Evolutionary conservation across 306 rosid genomes (phyloP), one percentile per base, ranked within the genome.

Genomic region (Cicer yamashitae): DNA sequence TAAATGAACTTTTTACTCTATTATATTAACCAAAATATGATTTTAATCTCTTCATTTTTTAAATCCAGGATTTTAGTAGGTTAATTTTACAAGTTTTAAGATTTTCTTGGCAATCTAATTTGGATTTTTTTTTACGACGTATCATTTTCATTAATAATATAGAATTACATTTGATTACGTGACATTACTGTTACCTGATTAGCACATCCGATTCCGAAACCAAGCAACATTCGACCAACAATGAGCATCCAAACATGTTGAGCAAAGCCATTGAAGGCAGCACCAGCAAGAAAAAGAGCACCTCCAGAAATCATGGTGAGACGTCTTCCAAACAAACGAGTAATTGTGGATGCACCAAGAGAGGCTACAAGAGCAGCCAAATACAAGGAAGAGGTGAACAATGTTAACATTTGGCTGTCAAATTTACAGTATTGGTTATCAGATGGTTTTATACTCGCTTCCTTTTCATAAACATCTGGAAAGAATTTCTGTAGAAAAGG

Each of bases 241-340:
- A 57, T 57, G 13, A 57, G 63, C 63, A 57, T 57, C 63, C 63
- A 57, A 57, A 57, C 63, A 6, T 5, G n/a, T 57, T 57, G 63
- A 10, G 63, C 63, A 57, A 57, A 20, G 39, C 39, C 63, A 20
- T 57, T 57, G n/a, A 57, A 3, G 38, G 38, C 63, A 20, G 63
- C 63, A 10, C 63, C 63, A 2, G 39, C 63, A 5, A 57, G 39
- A 57, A 57, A 57, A 57, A 57, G 63, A 8, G 10, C 39, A 57
- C 63, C 63, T 9, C 63, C 63, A 10, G 7, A 4, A 22, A 57
- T 0, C 63, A 57, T 57, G n/a, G 63, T 57, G 7, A 57, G 3
- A 57, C 39, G 63, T 1, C 63, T 57, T 22, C 63, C 63, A 57
- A 57, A 10, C 13, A 20, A 5, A 8, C 63, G 63, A 57, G 63